Evolutionary conservation across 2,329 filamentous ascomycete genomes (phyloP), one percentile per base, ranked within the genome.

Genomic region (Arthrinium phaeospermum): DNA sequence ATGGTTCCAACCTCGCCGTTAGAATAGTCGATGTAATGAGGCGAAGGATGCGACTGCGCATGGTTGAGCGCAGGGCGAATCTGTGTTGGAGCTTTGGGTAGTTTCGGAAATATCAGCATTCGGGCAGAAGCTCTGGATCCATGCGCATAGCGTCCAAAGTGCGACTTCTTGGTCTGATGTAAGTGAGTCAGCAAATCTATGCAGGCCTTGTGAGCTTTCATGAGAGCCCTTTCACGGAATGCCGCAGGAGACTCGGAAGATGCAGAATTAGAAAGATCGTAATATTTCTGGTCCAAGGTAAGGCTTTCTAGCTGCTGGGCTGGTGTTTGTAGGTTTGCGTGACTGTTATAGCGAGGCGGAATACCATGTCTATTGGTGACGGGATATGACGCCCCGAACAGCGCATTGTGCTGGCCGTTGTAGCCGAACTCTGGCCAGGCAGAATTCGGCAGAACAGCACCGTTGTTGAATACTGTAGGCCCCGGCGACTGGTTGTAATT

Each of bases 191-290:
- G 83, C 10, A 96, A 86, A 74, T 94, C 91, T 68, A 93, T 85
- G 80, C 95, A 95, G 45, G 91, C 88, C 75, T 87, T 87, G 79
- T 95, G 91, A n/a, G 93, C 93, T 83, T 91, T 91, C 19, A 88
- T 85, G 34, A 95, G 82, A 2, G 90, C 89, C 74, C 90, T 92
- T 75, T 94, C 92, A 75, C 90, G 91, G 78, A 94, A 94, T 22
- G 78, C 71, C 22, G 81, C 81, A 4, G 81, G 78, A 22, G 79
- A 73, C 8, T 81, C 81, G 14, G 75, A 73, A 14, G 74, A 45
- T 13, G 71, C 73, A 30, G 73, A 51, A n/a, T 73, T 71, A 37
- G 73, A 72, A 19, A 70, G 67, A 34, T 75, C 72, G 71, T 79
- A 79, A 7, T 75, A 75, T 27, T 70, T 73, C 75, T 74, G 71